Evolutionary conservation across 2,329 filamentous ascomycete genomes (phyloP).

Genomic region (Periconia sp.): DNA sequence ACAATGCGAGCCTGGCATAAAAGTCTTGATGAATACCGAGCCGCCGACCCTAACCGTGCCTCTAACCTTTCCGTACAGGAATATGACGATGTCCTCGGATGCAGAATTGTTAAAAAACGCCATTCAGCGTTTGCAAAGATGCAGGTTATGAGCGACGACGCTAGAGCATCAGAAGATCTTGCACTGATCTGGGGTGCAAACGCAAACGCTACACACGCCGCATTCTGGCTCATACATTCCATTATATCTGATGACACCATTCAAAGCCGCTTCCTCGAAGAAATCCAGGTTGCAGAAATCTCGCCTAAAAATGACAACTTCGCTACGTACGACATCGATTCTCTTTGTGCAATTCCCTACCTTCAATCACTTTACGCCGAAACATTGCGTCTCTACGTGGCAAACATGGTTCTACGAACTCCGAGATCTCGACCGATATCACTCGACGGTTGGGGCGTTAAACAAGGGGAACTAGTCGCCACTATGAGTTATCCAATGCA

Average conservation of each 20-base stretch:
- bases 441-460: constrained; percentile 26
- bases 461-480: constrained; percentile 23
- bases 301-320: background rate
- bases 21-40: background rate
- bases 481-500: constrained; percentile 24
- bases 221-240: constrained; percentile 23
- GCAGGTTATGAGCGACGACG: background rate
- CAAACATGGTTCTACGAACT: constrained; percentile 14
- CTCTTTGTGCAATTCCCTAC: constrained; percentile 9
- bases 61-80: background rate
- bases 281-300: background rate
- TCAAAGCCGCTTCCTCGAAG: background rate
- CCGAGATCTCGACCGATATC: constrained; percentile 18
- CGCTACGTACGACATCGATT: constrained; percentile 10
- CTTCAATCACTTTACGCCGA: constrained; percentile 42
- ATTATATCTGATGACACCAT: constrained; percentile 14
- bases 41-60: background rate
- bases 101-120: background rate
- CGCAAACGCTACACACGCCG: background rate
- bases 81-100: background rate
- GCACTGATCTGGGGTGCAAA: constrained; percentile 3
- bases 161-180: background rate
- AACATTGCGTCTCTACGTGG: constrained; percentile 28
- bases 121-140: background rate
- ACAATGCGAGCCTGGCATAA: background rate